Evolutionary conservation across 768 basidiomycete genomes (phyloP).

Genomic region (Crucibulum laeve): DNA sequence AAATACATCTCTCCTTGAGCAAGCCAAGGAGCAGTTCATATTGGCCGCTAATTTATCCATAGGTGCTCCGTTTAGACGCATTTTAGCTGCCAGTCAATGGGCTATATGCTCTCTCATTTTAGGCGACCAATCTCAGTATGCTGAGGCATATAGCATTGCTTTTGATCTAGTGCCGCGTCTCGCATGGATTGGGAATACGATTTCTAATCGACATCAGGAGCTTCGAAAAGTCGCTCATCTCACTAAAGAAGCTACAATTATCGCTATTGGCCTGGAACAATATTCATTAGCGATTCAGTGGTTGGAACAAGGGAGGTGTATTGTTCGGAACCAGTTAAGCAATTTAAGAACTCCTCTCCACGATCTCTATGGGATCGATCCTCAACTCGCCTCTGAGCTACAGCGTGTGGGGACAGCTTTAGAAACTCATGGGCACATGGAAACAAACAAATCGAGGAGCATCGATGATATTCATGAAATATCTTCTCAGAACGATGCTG

Average conservation of each 20-base stretch:
- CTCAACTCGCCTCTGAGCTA: background rate
- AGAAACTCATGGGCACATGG: background rate
- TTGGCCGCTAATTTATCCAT: no score
- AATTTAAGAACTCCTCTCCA: conserved; percentile 12
- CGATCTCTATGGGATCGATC: background rate
- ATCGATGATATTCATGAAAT: background rate
- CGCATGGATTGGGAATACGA: background rate
- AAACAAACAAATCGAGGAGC: background rate
- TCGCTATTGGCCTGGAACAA: background rate
- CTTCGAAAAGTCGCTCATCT: background rate
- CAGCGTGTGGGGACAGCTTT: background rate
- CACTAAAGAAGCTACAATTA: background rate
- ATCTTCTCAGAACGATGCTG: background rate
- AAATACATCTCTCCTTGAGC: no score
- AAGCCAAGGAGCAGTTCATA: no score
- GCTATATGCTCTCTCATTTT: background rate
- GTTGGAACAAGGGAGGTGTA: conserved; percentile 15
- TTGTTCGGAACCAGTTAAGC: conserved; percentile 14
- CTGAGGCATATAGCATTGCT: background rate
- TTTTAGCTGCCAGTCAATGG: background rate
- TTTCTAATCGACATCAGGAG: background rate
- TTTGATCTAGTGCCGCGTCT: background rate
- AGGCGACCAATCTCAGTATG: background rate
- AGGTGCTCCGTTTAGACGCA: no score
- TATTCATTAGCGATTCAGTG: conserved; percentile 12